These are phyloP conservation scores for Plasmodium yoelii DNA, from an alignment of 169 alveolate genomes.

Conservation along the genomic window DNA sequence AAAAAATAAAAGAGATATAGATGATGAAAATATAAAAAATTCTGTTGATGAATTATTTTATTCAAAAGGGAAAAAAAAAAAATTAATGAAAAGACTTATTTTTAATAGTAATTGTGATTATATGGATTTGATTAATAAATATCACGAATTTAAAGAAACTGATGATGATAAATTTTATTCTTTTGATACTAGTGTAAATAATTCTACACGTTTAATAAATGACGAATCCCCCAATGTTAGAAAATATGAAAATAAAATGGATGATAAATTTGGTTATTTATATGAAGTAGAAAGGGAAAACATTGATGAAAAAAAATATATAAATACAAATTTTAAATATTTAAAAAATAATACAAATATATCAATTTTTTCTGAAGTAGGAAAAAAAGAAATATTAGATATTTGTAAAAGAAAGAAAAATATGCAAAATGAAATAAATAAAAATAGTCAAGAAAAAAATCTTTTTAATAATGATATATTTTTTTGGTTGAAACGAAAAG, in stretches of 20 bases:
- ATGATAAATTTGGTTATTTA: conserved; percentile 9
- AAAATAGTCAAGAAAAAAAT: conserved; percentile 47
- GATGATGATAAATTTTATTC: conserved; percentile 51
- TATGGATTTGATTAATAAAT: conserved; percentile 35
- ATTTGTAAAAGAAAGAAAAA: conserved; percentile 39
- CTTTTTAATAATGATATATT: conserved; percentile 58
- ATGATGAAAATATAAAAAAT: conserved; percentile 47
- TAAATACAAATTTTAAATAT: neutral
- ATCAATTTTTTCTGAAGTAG: conserved; percentile 63
- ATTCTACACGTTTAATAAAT: neutral
- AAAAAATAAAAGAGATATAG: conserved; percentile 2
- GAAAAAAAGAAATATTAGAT: conserved; percentile 62
- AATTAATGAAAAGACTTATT: conserved; percentile 60
- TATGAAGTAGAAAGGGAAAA: conserved; percentile 58
- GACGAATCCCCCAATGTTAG: neutral
- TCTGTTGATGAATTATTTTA: conserved; percentile 60
- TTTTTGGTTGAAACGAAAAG: conserved; percentile 72
- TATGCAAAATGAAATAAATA: conserved; percentile 71
- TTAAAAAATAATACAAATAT: conserved; percentile 25
- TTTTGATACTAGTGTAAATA: neutral
- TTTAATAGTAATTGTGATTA: conserved; percentile 51
- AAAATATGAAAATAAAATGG: neutral
- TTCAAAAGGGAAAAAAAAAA: conserved; percentile 50
- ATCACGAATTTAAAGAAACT: conserved; percentile 19
- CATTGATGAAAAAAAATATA: conserved; percentile 3